Conservation (phyloP, 2,329 filamentous ascomycete genomes). For the Chalaropsis ovoidea region DNA sequence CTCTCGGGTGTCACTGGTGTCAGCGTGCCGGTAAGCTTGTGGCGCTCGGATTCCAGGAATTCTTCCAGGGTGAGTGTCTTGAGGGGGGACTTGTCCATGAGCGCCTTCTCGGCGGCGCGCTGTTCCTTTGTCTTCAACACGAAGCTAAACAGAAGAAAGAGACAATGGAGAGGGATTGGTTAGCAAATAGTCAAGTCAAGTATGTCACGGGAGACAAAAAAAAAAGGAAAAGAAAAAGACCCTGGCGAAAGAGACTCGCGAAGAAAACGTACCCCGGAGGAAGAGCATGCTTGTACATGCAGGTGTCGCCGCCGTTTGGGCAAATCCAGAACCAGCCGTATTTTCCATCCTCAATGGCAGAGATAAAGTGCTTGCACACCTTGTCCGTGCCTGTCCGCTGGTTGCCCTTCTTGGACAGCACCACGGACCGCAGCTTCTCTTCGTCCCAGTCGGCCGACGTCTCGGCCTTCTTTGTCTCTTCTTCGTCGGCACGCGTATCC, state of each 20-base stretch:
- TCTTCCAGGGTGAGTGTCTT: constrained; percentile 94
- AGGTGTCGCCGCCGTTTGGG: constrained; percentile 92
- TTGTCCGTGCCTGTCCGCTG: constrained; percentile 92
- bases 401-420: constrained; percentile 94
- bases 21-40: constrained; percentile 82
- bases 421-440: constrained; percentile 82
- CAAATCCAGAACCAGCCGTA: constrained; percentile 99
- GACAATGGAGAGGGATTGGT: neutral
- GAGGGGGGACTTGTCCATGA: constrained; percentile 90
- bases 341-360: constrained; percentile 94
- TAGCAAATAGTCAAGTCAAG: neutral
- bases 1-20: constrained; percentile 88
- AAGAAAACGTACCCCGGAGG: constrained; percentile 68
- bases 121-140: constrained; percentile 97
- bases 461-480: constrained; percentile 74
- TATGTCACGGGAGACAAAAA: neutral
- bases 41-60: constrained; percentile 89
- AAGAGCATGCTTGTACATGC: constrained; percentile 95
- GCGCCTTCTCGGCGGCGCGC: constrained; percentile 83
- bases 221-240: constrained; percentile 33
- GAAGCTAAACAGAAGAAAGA: constrained; percentile 49
- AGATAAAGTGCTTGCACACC: constrained; percentile 97
- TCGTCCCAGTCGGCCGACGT: constrained; percentile 97
- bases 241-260: no score
- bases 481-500: constrained; percentile 65